Conservation (phyloP, 2,329 filamentous ascomycete species). For the Fusarium sp. region DNA sequence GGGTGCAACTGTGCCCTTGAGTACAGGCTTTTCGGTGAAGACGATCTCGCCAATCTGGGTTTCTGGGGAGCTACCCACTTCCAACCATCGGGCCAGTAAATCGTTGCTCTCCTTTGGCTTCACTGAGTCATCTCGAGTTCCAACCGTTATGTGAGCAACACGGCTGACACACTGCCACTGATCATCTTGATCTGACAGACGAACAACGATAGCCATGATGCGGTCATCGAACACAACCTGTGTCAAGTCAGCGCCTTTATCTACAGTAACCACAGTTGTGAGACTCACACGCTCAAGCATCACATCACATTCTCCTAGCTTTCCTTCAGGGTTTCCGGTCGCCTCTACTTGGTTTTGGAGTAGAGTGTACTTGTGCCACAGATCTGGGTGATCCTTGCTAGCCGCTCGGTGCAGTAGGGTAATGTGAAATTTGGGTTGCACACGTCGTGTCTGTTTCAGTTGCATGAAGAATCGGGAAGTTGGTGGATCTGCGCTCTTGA, state of each 20-base stretch:
- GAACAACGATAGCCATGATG: conserved; percentile 91
- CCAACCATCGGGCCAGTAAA: conserved; percentile 80
- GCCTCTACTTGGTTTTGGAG: conserved; percentile 64
- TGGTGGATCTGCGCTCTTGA: conserved; percentile 66
- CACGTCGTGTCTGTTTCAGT: conserved; percentile 77
- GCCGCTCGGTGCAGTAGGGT: conserved; percentile 88
- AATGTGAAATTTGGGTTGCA: conserved; percentile 92
- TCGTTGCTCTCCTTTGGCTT: conserved; percentile 97
- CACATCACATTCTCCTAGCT: conserved; percentile 73
- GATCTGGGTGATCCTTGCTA: conserved; percentile 69
- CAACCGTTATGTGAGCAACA: conserved; percentile 89
- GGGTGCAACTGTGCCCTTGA: conserved; percentile 62
- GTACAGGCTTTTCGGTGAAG: conserved; percentile 61
- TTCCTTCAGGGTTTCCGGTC: conserved; percentile 43
- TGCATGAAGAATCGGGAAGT: conserved; percentile 74
- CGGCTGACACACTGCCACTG: conserved; percentile 80
- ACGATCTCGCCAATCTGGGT: conserved; percentile 62
- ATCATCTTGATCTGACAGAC: conserved; percentile 69
- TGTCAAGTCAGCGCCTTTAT: conserved; percentile 38
- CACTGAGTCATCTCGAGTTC: conserved; percentile 78
- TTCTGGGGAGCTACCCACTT: conserved; percentile 60
- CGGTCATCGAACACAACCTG: conserved; percentile 84
- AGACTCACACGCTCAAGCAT: conserved; percentile 68
- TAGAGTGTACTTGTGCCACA: conserved; percentile 81
- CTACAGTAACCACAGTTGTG: neutral